Evolutionary conservation across 805 yeast species (phyloP), one percentile per base, ranked within the genome.

Genomic region (Wickerhamomyces hampshirensis): DNA sequence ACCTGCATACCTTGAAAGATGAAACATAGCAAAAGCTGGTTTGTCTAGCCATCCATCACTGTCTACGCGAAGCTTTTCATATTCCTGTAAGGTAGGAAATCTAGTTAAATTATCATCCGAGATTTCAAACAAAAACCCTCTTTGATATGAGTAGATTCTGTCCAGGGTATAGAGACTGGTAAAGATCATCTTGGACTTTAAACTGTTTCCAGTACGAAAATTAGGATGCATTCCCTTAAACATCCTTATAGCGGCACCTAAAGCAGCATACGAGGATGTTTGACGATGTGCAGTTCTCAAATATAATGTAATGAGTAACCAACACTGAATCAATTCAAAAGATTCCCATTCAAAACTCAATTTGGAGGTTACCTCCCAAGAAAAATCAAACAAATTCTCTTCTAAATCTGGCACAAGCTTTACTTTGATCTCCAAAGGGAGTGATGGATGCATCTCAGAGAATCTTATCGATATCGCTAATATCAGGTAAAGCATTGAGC

Each of bases 111-210:
- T 73, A 11, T 53, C 54, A 16, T 63, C 69, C 13, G 51, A 43
- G 60, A 54, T 21, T 58, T 62, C 51, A 57, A 44, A 59, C 31
- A 61, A 58, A 30, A 75, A 56, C 1, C 82, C 84, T 26, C 66
- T 62, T 39, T 75, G 81, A 28, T 75, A 56, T 5, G 73, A 74
- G 40, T 74, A 53, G 12, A 75, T 40, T 40, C 77, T 62, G 46
- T 78, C 85, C 58, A 73, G 59, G 1, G 73, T 65, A 46, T 68
- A 78, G 5, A 71, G 72, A 15, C 68, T 43, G 77, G 80, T 77
- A 49, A 73, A 78, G 1, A 77, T 65, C 33, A 81, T 59, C 45
- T 61, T 61, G 1, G 74, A 68, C 47, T 77, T 76, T 43, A 64
- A 12, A 39, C 33, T 32, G 30, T 43, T 34, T 16, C 52, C 29